Evolutionary conservation across 768 basidiomycete species (phyloP), one percentile per base, ranked within the genome.

Genomic region (Rhodotorula toruloides): DNA sequence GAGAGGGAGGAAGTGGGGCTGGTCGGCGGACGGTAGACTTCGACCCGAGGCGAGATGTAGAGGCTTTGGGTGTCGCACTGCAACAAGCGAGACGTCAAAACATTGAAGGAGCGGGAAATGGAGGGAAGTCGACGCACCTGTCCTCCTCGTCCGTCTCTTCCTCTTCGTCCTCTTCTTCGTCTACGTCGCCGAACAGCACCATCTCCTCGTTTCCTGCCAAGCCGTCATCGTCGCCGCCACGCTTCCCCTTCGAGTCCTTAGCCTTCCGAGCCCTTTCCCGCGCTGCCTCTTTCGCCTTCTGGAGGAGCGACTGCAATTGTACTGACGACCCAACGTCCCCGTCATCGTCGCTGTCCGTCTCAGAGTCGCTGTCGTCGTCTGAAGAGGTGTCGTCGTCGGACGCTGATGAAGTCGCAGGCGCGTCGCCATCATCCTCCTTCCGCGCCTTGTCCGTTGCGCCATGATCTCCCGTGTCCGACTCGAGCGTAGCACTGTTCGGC

Each of bases 271-370:
- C 37, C 3, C 44, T n/a, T 11, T 31, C 29, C 13, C 44, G 46
- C 5, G 65, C 65, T 0, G 65, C 56, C 82, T 75, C 82, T 84
- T 73, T 80, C 76, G 87, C 88, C 61, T 82, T 83, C 67, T 85
- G 82, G 19, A 90, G 77, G 0, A 89, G 77, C 12, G 82, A n/a
- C n/a, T n/a, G n/a, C n/a, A n/a, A n/a, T n/a, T n/a, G n/a, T n/a
- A n/a, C n/a, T n/a, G n/a, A n/a, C n/a, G n/a, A n/a, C n/a, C n/a
- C n/a, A n/a, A n/a, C n/a, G n/a, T n/a, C n/a, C n/a, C n/a, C n/a
- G n/a, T n/a, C n/a, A n/a, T 40, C 40, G 40, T 43, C 42, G 42
- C 16, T 17, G 27, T 54, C 54, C 17, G 25, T 11, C n/a, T 27
- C 25, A 14, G 3, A 2, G 39, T 12, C 9, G 16, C 29, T 31